Evolutionary conservation across 176 grass and related monocot species (phyloP).

Genomic region (Juncus effusus): DNA sequence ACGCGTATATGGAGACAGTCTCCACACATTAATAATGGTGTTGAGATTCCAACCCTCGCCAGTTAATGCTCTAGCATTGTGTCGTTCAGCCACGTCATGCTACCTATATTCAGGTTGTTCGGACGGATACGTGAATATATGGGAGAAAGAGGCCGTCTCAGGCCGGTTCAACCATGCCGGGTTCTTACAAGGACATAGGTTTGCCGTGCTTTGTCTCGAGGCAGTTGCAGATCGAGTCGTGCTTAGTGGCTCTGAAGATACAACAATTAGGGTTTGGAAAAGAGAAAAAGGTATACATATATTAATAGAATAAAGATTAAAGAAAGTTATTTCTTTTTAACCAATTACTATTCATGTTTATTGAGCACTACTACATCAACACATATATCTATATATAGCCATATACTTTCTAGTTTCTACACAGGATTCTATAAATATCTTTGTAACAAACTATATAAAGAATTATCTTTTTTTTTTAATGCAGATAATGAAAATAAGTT

Average conservation of each 20-base stretch:
- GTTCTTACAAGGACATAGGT: constrained; percentile 66
- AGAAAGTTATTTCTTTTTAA: too few species aligned
- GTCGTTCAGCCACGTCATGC: constrained; percentile 23
- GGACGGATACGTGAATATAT: constrained; percentile 81
- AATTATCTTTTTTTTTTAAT: too few species aligned
- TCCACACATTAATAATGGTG: constrained; percentile 67
- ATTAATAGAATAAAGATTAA: too few species aligned
- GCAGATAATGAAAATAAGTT: too few species aligned
- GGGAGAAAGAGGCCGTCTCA: constrained; percentile 70
- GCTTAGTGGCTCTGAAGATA: constrained; percentile 79
- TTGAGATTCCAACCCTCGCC: constrained; percentile 63
- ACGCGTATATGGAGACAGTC: constrained; percentile 52
- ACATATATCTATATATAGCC: too few species aligned
- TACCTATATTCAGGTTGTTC: constrained; percentile 78
- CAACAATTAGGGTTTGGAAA: constrained; percentile 84
- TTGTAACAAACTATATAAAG: too few species aligned
- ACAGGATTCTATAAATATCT: too few species aligned
- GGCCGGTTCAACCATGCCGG: constrained; percentile 61
- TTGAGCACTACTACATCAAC: too few species aligned
- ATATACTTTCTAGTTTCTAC: too few species aligned
- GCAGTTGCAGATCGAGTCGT: constrained; percentile 49
- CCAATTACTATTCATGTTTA: too few species aligned
- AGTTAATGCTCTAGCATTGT: constrained; percentile 60
- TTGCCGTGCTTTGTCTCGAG: constrained; percentile 61
- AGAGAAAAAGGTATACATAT: constrained; percentile 15